A percentile compares a stretch with the other conserved stretches of the same genome.
Conservation (phyloP, 208 protist species). For the Leishmania lainsoni region DNA sequence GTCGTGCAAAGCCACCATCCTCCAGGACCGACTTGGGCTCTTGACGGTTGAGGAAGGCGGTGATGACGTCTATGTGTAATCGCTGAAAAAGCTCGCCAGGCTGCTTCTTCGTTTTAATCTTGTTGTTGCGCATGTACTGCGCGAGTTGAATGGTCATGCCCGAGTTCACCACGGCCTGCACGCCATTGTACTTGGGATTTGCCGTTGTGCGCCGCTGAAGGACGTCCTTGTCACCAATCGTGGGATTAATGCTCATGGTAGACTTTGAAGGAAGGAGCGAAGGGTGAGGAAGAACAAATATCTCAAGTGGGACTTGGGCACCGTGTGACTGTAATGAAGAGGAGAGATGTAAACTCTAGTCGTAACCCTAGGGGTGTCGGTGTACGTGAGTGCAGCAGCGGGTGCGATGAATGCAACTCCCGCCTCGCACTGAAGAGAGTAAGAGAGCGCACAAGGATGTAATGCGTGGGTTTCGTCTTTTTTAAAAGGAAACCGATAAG, state of each 20-base stretch:
- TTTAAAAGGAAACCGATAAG: background rate
- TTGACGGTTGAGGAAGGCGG: constrained; percentile 40
- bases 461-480: background rate
- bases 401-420: background rate
- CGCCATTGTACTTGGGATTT: constrained; percentile 67
- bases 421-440: background rate
- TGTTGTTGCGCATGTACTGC: constrained; percentile 54
- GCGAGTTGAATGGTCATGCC: constrained; percentile 80
- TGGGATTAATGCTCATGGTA: constrained; percentile 54
- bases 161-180: constrained; percentile 80
- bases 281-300: background rate
- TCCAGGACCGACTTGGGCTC: constrained; percentile 31
- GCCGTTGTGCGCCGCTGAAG: constrained; percentile 39
- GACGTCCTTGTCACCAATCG: constrained; percentile 80
- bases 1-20: constrained; percentile 79
- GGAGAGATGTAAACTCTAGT: background rate
- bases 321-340: background rate
- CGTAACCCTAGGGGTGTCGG: background rate
- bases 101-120: constrained; percentile 46
- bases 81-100: constrained; percentile 83
- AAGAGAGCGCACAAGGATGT: background rate
- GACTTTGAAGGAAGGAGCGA: background rate
- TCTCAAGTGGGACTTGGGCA: too few species aligned
- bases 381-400: background rate
- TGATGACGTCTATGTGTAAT: constrained; percentile 51